Conservation (phyloP, 805 yeast species). For the Starmerella bombicola region DNA sequence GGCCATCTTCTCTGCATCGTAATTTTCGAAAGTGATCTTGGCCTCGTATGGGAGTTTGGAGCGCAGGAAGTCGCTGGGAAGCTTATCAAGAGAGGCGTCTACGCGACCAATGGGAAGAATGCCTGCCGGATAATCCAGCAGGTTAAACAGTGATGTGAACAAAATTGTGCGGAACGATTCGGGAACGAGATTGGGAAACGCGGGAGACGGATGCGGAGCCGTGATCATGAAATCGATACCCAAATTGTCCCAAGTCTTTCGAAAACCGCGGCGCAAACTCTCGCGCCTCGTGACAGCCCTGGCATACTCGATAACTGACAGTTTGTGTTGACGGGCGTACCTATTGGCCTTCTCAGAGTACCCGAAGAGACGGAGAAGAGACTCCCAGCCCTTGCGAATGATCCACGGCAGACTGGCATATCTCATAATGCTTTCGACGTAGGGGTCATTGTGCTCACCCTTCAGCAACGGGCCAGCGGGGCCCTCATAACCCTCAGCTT, state of each 20-base stretch:
- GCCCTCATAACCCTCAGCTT: constrained; percentile 31
- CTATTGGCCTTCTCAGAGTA: constrained; percentile 31
- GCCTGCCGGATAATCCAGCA: constrained; percentile 45
- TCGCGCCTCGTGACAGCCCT: constrained; percentile 29
- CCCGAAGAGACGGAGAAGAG: constrained; percentile 30
- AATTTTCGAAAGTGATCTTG: constrained; percentile 33
- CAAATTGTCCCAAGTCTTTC: constrained; percentile 28
- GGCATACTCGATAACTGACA: constrained; percentile 28
- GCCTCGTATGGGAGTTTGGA: constrained; percentile 32
- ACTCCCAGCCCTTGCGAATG: constrained; percentile 29
- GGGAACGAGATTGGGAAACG: constrained; percentile 30
- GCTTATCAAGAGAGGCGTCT: constrained; percentile 30
- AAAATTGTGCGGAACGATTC: constrained; percentile 31
- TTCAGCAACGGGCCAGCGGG: constrained; percentile 22
- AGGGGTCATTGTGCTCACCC: constrained; percentile 31
- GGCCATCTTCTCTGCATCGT: constrained; percentile 41
- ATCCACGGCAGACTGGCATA: constrained; percentile 29
- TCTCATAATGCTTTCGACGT: constrained; percentile 26
- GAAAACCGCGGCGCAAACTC: constrained; percentile 27
- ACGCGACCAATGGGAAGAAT: constrained; percentile 48
- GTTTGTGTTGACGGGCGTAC: constrained; percentile 26
- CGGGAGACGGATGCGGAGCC: constrained; percentile 35
- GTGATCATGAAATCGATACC: constrained; percentile 32
- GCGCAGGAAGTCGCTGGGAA: constrained; percentile 25
- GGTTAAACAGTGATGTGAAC: constrained; percentile 46